These are phyloP conservation scores for Erythrophleum ivorense DNA, from an alignment of 331 rosid genomes.

Conservation along the genomic window DNA sequence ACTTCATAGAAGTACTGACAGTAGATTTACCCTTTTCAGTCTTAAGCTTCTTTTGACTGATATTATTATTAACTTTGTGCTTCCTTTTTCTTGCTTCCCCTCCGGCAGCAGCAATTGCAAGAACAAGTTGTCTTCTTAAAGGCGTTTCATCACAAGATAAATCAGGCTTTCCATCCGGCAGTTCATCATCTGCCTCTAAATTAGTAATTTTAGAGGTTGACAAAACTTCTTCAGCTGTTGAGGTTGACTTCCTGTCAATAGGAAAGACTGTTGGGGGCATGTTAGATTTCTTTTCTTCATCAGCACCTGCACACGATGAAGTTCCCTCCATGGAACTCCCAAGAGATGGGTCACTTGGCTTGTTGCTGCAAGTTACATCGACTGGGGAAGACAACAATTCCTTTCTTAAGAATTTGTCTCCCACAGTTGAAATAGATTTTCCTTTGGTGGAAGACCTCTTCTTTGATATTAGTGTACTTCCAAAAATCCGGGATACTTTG, in stretches of 20 bases:
- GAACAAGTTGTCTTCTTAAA: constrained; percentile 66
- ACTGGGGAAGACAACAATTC: constrained; percentile 51
- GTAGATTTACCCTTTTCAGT: constrained; percentile 67
- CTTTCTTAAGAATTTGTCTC: constrained; percentile 56
- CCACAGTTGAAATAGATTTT: constrained; percentile 60
- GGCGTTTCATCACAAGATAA: constrained; percentile 52
- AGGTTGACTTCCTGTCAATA: constrained; percentile 49
- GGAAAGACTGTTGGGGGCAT: constrained; percentile 50
- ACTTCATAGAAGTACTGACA: constrained; percentile 51
- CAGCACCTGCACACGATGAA: constrained; percentile 60
- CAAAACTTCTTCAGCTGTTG: constrained; percentile 58
- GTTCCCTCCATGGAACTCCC: constrained; percentile 56
- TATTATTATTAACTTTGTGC: constrained; percentile 50
- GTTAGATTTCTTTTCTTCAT: constrained; percentile 53
- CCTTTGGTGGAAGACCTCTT: constrained; percentile 83
- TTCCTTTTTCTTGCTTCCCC: constrained; percentile 75
- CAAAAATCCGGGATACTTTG: constrained; percentile 78
- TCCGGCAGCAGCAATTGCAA: constrained; percentile 61
- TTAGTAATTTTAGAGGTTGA: constrained; percentile 56
- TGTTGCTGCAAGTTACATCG: constrained; percentile 59
- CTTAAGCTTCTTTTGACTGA: constrained; percentile 68
- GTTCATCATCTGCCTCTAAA: constrained; percentile 54
- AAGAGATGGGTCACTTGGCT: constrained; percentile 56
- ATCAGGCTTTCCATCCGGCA: constrained; percentile 55
- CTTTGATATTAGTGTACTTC: constrained; percentile 72